A percentile compares a stretch with the other conserved stretches of the same genome.
Evolutionary conservation across 148 eudicot species (phyloP).

Genomic region (Cornus florida): DNA sequence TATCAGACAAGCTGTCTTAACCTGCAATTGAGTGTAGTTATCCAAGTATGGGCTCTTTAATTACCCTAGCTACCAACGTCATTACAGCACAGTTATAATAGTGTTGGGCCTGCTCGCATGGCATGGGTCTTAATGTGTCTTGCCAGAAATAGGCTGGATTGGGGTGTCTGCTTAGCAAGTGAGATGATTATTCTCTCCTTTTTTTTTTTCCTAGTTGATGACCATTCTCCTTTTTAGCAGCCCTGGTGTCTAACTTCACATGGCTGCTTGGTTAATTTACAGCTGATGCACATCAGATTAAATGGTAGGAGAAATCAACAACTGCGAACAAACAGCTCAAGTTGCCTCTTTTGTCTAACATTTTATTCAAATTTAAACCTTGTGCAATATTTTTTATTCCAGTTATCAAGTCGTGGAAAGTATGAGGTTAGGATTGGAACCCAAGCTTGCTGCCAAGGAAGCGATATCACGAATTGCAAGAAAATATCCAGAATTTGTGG

Average conservation of each 20-base stretch:
- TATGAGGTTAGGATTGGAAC: conserved; percentile 90
- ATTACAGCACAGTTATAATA: neutral
- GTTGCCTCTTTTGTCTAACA: neutral
- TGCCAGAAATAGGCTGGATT: no score
- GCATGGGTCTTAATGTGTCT: neutral
- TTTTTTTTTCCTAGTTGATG: no score
- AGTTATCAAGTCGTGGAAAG: conserved; percentile 98
- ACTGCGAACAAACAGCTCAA: neutral
- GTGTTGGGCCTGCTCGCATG: neutral
- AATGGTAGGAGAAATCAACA: no score
- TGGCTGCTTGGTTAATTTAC: no score
- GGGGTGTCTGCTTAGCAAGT: no score
- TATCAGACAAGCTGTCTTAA: no score
- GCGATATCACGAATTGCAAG: conserved; percentile 79
- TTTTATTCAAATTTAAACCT: conserved; percentile 5
- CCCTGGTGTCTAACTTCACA: no score
- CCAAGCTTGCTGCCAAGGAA: conserved; percentile 75
- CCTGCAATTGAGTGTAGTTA: neutral
- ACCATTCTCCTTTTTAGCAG: no score
- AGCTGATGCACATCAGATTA: no score
- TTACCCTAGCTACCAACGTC: neutral
- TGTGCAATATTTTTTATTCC: conserved; percentile 11
- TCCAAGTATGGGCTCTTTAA: neutral
- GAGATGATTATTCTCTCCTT: no score
- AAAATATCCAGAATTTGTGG: conserved; percentile 79